Conservation (phyloP, 306 rosid genomes). For the Lathyrus oleraceus region DNA sequence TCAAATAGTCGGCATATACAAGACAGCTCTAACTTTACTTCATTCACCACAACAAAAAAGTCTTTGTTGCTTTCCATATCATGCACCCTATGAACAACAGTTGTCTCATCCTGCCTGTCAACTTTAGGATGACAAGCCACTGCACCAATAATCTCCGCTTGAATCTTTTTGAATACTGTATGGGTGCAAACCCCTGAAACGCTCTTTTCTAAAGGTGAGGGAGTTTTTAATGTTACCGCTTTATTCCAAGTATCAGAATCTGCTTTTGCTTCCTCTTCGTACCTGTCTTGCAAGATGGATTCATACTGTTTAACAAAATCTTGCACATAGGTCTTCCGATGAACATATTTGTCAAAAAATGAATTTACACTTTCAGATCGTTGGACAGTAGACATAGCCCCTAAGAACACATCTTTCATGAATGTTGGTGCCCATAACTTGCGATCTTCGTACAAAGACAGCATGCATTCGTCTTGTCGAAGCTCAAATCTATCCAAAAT, state of each 20-base stretch:
- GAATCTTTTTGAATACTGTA: conserved; percentile 89
- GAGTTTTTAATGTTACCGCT: conserved; percentile 72
- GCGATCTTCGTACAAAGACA: conserved; percentile 71
- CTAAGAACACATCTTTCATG: conserved; percentile 74
- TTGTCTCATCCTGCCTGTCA: conserved; percentile 69
- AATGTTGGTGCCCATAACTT: conserved; percentile 84
- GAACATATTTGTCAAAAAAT: conserved; percentile 89
- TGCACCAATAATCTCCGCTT: conserved; percentile 92
- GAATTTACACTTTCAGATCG: conserved; percentile 94
- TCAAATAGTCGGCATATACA: conserved; percentile 85
- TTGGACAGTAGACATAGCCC: conserved; percentile 83
- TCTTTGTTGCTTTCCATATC: conserved; percentile 80
- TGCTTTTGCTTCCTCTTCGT: conserved; percentile 98
- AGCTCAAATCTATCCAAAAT: conserved; percentile 75
- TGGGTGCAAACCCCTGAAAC: conserved; percentile 78
- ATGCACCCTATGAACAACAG: conserved; percentile 65
- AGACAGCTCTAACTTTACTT: conserved; percentile 68
- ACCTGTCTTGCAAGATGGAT: conserved; percentile 86
- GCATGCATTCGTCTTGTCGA: conserved; percentile 79
- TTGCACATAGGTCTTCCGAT: conserved; percentile 82
- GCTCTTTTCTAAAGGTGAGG: conserved; percentile 94
- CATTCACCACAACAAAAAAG: conserved; percentile 67
- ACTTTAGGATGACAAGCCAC: conserved; percentile 91
- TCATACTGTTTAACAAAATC: conserved; percentile 88
- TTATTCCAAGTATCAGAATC: conserved; percentile 94